Base-by-base conservation (phyloP, 345 rosid species). In the Brassica incana region DNA sequence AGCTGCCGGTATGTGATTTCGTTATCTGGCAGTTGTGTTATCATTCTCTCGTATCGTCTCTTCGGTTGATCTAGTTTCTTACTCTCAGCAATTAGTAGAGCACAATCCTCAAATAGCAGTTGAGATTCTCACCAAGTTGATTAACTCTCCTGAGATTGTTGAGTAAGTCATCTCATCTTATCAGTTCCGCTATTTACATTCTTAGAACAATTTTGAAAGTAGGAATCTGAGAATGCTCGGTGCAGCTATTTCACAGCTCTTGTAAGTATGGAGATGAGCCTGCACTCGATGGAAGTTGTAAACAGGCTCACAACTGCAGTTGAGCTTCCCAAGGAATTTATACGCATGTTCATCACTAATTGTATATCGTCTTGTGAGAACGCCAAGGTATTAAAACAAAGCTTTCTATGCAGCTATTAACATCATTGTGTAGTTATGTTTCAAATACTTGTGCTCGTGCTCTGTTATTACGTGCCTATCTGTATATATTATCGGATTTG, bases 281-380 rank as follows among this genome's bases (percentile, higher is more conserved):
- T 93, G 48, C 98, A 91, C 80, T 95, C 98, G 6, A 91, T 93
- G 99, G 99, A 95, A 87, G 99, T 95, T 76, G 98, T 95, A 79
- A 95, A 95, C 91, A 81, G 97, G 85, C 99, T 95, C 58, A 93
- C 99, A 38, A 91, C 97, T 69, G 89, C 92, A 23, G 99, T 95
- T 77, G 93, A 90, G 75, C 91, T 95, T 81, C 99, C 98, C 32
- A 93, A 91, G 80, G 98, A 93, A 70, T 95, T 93, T 75, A 87
- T 95, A 14, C 90, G 93, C 78, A 77, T 86, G 86, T 95, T 90
- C 84, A 93, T 93, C 88, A 93, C 97, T 70, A 95, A 91, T 78
- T 95, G 99, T 82, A 93, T 95, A 78, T 87, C 96, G 32, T 91
- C 98, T 38, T 95, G 99, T 72, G 94, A 91, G 85, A 95, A 85